Base-by-base conservation (phyloP, 2,329 filamentous ascomycete genomes). In the Polytolypa hystricis region DNA sequence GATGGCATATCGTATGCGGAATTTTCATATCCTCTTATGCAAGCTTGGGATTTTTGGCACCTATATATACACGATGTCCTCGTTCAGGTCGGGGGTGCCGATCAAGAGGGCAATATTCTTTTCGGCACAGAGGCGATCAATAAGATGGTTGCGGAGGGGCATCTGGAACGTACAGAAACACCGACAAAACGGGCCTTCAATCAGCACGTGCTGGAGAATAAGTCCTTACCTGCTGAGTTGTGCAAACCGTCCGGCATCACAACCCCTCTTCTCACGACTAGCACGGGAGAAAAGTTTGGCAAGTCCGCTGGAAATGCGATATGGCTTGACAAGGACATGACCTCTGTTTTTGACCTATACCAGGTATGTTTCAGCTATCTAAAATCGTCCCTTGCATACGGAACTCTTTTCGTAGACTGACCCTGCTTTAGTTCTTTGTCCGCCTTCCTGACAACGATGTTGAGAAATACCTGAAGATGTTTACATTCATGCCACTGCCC, bases 1-100 rank as follows among this genome's bases (percentile, higher is more conserved):
- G 83, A 91, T 45, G 93, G 91, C 49, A 89, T 98, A 81, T 93
- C 87, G 0, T 82, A 93, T 50, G 80, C 84, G 23, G 91, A 98
- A 56, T 94, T 98, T 58, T 74, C 78, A 28, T 98, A 98, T 53
- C 91, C 93, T 1, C 64, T 98, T 11, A 75, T 96, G 50, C 91
- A 98, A 57, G 86, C 81, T 15, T 96, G 87, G 81, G 91, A 98
- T 57, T 98, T 87, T 75, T 96, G 84, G 84, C 71, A 83, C 48
- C 72, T 96, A 64, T 93, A 83, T 60, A 70, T 74, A 16, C 72
- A 70, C 35, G 69, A 72, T 32, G 70, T 86, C 7, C 80, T 87
- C 53, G 73, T 96, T 55, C 86, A 98, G 61, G 84, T 98, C 35
- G 91, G 91, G 40, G 91, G 91, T 26, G 86, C 86, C 5, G 91